phyloP scores from a whole-genome alignment of 2,329 filamentous ascomycete genomes.

The Fusarium praegraminearum region DNA sequence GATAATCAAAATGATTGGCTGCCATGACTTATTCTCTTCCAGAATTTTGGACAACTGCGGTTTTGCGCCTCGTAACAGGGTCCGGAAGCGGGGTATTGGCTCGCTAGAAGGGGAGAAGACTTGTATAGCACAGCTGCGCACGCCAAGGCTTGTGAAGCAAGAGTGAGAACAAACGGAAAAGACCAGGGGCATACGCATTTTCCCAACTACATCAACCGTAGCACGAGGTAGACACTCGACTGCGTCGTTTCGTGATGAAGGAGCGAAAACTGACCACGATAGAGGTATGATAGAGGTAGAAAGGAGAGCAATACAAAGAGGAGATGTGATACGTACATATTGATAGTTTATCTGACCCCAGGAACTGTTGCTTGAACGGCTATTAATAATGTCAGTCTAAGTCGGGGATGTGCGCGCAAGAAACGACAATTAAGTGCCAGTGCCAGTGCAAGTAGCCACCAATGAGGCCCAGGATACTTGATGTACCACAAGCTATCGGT shows the following conservation, averaged over 20 bases:
- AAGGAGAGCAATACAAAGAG: conserved; percentile 6
- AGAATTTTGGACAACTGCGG: conserved; percentile 41
- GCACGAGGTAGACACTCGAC: conserved; percentile 32
- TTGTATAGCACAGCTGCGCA: conserved; percentile 30
- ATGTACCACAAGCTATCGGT: conserved; percentile 14
- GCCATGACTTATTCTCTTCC: conserved; percentile 35
- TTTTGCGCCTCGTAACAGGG: conserved; percentile 41
- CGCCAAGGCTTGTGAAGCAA: conserved; percentile 34
- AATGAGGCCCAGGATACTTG: conserved; percentile 17
- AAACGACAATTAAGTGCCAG: conserved; percentile 43
- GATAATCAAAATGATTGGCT: conserved; percentile 39
- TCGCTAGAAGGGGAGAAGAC: conserved; percentile 18
- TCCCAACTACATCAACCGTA: conserved; percentile 19
- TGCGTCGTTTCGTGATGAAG: conserved; percentile 23
- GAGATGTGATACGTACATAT: conserved; percentile 43
- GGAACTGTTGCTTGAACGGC: conserved; percentile 28
- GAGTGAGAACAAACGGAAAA: conserved; percentile 7
- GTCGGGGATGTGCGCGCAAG: conserved; percentile 28
- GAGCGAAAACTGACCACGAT: conserved; percentile 10
- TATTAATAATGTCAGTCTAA: conserved; percentile 44
- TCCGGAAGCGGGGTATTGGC: conserved; percentile 35
- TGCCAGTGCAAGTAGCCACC: conserved; percentile 47
- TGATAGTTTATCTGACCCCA: not conserved
- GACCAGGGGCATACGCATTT: conserved; percentile 16
- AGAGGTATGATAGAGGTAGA: not conserved